phyloP scores from a whole-genome alignment of 2,329 filamentous ascomycete genomes.

The Xylaria sp. region DNA sequence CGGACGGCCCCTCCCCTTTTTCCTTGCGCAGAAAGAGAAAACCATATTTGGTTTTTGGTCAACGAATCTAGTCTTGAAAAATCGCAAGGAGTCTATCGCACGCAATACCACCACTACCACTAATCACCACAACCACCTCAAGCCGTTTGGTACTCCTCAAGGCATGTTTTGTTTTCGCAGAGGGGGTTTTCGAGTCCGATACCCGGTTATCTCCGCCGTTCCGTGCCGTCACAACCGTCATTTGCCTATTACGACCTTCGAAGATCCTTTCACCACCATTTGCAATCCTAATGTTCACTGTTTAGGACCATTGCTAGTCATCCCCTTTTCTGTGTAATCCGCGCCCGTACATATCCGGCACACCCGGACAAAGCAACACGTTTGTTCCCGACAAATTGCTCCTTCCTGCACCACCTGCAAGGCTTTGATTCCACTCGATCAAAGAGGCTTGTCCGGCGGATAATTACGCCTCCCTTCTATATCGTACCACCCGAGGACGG shows the following conservation, averaged over 20 bases:
- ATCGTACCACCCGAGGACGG: background rate
- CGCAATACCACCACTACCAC: too few relatives aligned
- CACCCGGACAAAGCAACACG: background rate
- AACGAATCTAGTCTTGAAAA: too few relatives aligned
- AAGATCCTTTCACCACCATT: background rate
- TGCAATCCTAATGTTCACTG: background rate
- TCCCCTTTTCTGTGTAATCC: background rate
- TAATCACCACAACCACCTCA: background rate
- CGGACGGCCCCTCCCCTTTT: too few relatives aligned
- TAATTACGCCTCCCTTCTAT: background rate
- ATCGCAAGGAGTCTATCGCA: too few relatives aligned
- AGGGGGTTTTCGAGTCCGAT: background rate
- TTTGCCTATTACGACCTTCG: background rate
- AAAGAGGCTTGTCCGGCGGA: background rate
- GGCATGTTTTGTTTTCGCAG: too few relatives aligned
- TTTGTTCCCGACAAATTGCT: background rate
- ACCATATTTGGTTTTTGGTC: too few relatives aligned
- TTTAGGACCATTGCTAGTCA: background rate
- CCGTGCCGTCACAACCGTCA: background rate
- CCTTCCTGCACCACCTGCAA: background rate
- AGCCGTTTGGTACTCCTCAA: background rate
- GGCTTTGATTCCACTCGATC: background rate
- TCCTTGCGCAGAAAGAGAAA: too few relatives aligned
- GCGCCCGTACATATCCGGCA: background rate
- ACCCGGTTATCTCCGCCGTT: background rate